Evolutionary conservation across 352 stramenopile genomes (phyloP), one percentile per base, ranked within the genome.

Genomic region (Phytophthora sp.): DNA sequence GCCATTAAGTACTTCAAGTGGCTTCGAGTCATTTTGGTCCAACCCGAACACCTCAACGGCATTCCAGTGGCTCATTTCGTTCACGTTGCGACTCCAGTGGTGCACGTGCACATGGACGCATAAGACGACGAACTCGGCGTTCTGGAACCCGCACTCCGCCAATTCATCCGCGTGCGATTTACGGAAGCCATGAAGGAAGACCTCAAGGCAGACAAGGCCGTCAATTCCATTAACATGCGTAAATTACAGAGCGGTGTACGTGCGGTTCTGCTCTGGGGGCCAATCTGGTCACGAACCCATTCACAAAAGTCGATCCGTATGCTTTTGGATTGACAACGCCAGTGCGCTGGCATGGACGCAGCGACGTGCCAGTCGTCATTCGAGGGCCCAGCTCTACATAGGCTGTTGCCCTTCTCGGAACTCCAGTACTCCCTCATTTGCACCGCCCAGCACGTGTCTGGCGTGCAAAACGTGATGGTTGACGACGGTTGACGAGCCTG

Each of bases 401-500:
- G 57, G 2, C 38, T 66, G 4, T 11, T 66, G 11, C 58, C 57
- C 11, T 21, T 66, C 0, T 38, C 36, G 0, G 47, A 66, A 13
- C 58, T 66, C 9, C 12, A 58, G 1, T 66, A 59, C 27, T 42
- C 12, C 0, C 36, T 66, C 1, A 9, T 41, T 1, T 58, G 57
- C 29, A 50, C 57, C 7, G 57, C 57, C 1, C 2, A 56, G 15
- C 67, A 75, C 47, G 51, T 71, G 12, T 21, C 53, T 18, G 57
- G 57, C 4, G 15, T 52, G 13, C 7, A 44, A 13, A 71, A 71
- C 21, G 45, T 42, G 0, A 57, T 67, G 41, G 60, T 56, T 0
- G 56, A 74, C 41, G 53, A 41, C 1, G 55, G 66, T 2, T 70
- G 55, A 15, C 59, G 60, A n/a, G 60, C 56, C 20, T 71, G 60